phyloP scores from a whole-genome alignment of 208 protist species.

The Phytomonas serpens region DNA sequence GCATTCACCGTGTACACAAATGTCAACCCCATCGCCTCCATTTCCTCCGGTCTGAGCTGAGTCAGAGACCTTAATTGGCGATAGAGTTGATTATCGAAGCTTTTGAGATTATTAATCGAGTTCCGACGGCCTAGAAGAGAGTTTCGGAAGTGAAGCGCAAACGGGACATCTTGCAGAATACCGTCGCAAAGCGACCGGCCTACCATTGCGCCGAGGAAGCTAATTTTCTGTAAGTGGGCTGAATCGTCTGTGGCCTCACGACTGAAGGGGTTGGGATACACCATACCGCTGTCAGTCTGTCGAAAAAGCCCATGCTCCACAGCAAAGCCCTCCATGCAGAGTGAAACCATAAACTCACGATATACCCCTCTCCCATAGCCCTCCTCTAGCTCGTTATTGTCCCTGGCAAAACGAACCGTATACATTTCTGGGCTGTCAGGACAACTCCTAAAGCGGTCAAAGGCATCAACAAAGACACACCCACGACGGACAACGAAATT shows the following conservation, averaged over 20 bases:
- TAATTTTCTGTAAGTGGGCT: slow-evolving; percentile 54
- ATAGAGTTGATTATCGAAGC: slow-evolving; percentile 84
- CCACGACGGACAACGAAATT: slow-evolving; percentile 44
- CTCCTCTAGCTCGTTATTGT: slow-evolving; percentile 45
- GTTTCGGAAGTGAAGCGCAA: slow-evolving; percentile 91
- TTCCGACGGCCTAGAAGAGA: slow-evolving; percentile 81
- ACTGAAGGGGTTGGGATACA: slow-evolving; percentile 90
- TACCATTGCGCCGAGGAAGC: slow-evolving; percentile 89
- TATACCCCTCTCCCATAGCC: slow-evolving; percentile 91
- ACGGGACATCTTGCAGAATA: slow-evolving; percentile 85
- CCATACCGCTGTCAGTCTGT: slow-evolving; percentile 63
- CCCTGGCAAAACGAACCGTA: slow-evolving; percentile 46
- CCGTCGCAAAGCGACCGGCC: slow-evolving; percentile 87
- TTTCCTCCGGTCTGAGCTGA: slow-evolving; percentile 48
- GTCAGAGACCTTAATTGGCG: slow-evolving; percentile 71
- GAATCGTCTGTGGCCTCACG: slow-evolving; percentile 53
- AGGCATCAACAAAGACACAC: slow-evolving; percentile 76
- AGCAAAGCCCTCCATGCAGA: slow-evolving; percentile 79
- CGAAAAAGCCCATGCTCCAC: slow-evolving; percentile 79
- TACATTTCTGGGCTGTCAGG: slow-evolving; percentile 39
- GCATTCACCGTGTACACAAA: slow-evolving; percentile 77
- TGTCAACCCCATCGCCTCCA: slow-evolving; percentile 59
- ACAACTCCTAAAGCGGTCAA: slow-evolving; percentile 41
- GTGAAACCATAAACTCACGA: slow-evolving; percentile 79
- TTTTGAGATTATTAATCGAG: slow-evolving; percentile 81